These are phyloP conservation scores for Hypoxylon sp. DNA, from an alignment of 2,329 filamentous ascomycete species.

Conservation along the genomic window DNA sequence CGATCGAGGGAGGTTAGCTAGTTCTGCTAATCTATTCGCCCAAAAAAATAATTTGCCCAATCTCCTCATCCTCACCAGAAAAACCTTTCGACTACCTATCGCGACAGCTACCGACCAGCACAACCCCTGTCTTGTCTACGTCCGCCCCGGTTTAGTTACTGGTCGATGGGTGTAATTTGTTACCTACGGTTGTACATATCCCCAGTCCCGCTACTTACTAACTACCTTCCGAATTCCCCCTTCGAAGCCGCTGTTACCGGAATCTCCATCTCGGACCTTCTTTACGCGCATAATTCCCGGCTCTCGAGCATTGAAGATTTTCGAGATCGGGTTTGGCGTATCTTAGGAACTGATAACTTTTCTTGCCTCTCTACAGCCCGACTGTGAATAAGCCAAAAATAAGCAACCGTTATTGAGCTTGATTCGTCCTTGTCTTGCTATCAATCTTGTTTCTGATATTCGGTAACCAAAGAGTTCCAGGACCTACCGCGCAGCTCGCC, in stretches of 20 bases:
- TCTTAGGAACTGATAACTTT: conserved; percentile 16
- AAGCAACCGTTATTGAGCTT: conserved; percentile 14
- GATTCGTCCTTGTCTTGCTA: conserved; percentile 8
- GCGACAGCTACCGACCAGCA: conserved; percentile 26
- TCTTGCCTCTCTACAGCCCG: conserved; percentile 18
- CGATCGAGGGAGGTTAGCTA: conserved; percentile 35
- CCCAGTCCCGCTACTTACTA: conserved; percentile 15
- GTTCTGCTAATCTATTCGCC: conserved; percentile 40
- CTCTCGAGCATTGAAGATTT: conserved; percentile 14
- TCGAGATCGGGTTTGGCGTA: conserved; percentile 16
- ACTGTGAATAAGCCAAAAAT: conserved; percentile 18
- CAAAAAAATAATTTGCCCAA: conserved; percentile 30
- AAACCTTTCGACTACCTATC: conserved; percentile 30
- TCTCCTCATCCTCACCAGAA: conserved; percentile 28
- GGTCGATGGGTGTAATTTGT: conserved; percentile 30
- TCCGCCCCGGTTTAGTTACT: conserved; percentile 21
- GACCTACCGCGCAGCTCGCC: not conserved
- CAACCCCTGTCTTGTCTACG: conserved; percentile 29
- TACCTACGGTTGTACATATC: conserved; percentile 26
- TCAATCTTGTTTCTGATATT: conserved; percentile 6
- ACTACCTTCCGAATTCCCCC: conserved; percentile 24
- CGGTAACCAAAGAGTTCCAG: conserved; percentile 1
- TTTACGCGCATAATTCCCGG: conserved; percentile 32
- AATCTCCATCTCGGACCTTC: conserved; percentile 34
- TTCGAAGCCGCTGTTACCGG: conserved; percentile 37